phyloP scores from a whole-genome alignment of 805 yeast species.

The Allodekkera sacchari region DNA sequence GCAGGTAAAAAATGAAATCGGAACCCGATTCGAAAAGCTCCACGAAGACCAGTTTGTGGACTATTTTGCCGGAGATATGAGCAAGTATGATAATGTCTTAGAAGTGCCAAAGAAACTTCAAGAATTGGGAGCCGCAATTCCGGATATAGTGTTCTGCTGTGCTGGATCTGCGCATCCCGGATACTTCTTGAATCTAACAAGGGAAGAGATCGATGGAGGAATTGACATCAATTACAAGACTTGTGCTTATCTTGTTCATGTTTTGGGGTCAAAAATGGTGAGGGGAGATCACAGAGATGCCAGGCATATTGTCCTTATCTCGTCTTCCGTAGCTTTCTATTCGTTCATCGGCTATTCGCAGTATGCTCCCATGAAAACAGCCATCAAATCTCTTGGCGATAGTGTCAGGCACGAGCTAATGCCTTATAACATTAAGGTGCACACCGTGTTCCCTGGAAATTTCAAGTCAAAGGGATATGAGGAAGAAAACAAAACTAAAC shows the following conservation, averaged over 20 bases:
- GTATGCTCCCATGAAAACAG: conserved; percentile 85
- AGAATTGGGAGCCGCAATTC: conserved; percentile 28
- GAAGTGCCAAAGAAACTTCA: conserved; percentile 31
- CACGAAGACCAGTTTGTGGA: conserved; percentile 25
- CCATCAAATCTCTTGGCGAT: conserved; percentile 67
- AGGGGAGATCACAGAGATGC: conserved; percentile 6
- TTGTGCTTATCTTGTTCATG: conserved; percentile 63
- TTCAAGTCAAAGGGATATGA: conserved; percentile 81
- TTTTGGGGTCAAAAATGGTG: conserved; percentile 30
- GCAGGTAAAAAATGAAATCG: conserved; percentile 39
- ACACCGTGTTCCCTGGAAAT: conserved; percentile 81
- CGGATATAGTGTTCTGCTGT: conserved; percentile 75
- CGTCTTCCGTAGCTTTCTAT: conserved; percentile 75
- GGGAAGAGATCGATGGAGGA: conserved; percentile 52
- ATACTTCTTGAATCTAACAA: conserved; percentile 58
- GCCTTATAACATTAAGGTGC: conserved; percentile 59
- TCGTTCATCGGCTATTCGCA: conserved; percentile 89
- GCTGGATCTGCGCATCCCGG: conserved; percentile 85
- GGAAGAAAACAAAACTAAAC: conserved; percentile 78
- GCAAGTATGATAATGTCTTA: conserved; percentile 39
- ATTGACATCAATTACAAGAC: conserved; percentile 65
- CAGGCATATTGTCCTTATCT: conserved; percentile 53
- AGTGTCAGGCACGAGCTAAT: conserved; percentile 73
- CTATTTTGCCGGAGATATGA: conserved; percentile 57
- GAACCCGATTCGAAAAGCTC: conserved; percentile 12